phyloP scores from a whole-genome alignment of 1,139 yeast species.

The Wickerhamomyces sp. region DNA sequence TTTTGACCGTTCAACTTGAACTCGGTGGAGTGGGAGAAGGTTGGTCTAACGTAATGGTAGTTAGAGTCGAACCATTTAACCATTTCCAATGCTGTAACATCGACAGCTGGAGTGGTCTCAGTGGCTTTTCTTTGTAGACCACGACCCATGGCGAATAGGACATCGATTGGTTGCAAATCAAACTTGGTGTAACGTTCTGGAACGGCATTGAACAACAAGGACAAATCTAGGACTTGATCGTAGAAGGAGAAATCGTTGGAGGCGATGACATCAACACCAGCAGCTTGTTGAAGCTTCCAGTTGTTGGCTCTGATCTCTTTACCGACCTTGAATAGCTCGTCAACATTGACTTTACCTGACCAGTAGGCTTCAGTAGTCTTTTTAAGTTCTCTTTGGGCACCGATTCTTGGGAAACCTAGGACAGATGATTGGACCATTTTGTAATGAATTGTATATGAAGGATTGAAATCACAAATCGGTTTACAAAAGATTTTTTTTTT shows the following conservation, averaged over 20 bases:
- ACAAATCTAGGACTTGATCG: conserved; percentile 93
- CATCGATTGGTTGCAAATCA: conserved; percentile 85
- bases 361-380: conserved; percentile 99
- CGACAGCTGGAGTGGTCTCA: conserved; percentile 82
- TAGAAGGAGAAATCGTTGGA: conserved; percentile 98
- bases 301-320: conserved; percentile 91
- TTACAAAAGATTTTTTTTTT: too few species aligned
- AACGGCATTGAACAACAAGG: conserved; percentile 87
- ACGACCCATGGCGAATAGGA: conserved; percentile 98
- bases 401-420: conserved; percentile 99
- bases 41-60: conserved; percentile 99
- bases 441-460: too few species aligned
- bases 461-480: too few species aligned
- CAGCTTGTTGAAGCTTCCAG: conserved; percentile 97
- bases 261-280: conserved; percentile 96
- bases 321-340: conserved; percentile 87
- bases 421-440: conserved; percentile 92
- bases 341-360: conserved; percentile 87
- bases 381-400: conserved; percentile 98
- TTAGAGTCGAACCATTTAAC: conserved; percentile 99
- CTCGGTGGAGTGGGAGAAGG: conserved; percentile 90
- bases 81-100: conserved; percentile 99
- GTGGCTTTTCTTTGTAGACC: conserved; percentile 98
- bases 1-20: conserved; percentile 95
- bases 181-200: conserved; percentile 96